Percentiles rank a stretch among this genome's conserved stretches.
These are phyloP conservation scores for Clavariopsis aquatica DNA, from an alignment of 495 filamentous ascomycete species.

Conservation along the genomic window DNA sequence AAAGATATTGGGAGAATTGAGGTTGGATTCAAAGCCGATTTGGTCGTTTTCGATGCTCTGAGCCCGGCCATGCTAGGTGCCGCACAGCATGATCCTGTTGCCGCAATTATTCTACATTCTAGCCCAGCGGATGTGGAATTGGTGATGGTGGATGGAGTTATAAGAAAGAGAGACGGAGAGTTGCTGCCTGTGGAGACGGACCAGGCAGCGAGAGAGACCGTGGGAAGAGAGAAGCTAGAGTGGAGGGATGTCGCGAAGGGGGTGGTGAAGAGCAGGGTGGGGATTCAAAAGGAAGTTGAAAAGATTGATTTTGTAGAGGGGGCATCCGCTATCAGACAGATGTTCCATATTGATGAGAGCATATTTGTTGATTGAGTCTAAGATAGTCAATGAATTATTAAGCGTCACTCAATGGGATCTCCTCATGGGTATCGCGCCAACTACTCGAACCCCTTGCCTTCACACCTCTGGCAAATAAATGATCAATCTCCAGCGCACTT, in stretches of 20 bases:
- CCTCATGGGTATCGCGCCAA: constrained; percentile 19
- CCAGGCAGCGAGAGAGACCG: constrained; percentile 23
- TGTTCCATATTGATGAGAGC: constrained; percentile 21
- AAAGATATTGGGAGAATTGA: constrained; percentile 50
- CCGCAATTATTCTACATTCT: constrained; percentile 52
- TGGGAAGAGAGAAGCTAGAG: constrained; percentile 33
- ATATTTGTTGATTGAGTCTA: constrained; percentile 10
- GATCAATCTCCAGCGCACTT: constrained; percentile 28
- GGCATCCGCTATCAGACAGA: constrained; percentile 26
- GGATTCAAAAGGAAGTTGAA: constrained; percentile 34
- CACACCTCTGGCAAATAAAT: constrained; percentile 22
- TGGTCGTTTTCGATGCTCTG: constrained; percentile 50
- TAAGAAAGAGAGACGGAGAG: constrained; percentile 47
- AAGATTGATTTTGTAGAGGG: constrained; percentile 35
- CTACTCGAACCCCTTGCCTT: background rate
- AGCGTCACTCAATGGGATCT: background rate
- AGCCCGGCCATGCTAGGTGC: constrained; percentile 51
- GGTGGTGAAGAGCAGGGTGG: constrained; percentile 37
- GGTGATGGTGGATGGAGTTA: constrained; percentile 52
- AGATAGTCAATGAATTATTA: too few relatives aligned
- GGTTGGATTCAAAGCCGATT: constrained; percentile 52
- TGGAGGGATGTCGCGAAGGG: constrained; percentile 40
- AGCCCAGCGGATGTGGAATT: constrained; percentile 51
- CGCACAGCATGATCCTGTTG: constrained; percentile 49
- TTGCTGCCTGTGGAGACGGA: constrained; percentile 39